Evolutionary conservation across 345 rosid species (phyloP).

Genomic region (Camelina laxa): DNA sequence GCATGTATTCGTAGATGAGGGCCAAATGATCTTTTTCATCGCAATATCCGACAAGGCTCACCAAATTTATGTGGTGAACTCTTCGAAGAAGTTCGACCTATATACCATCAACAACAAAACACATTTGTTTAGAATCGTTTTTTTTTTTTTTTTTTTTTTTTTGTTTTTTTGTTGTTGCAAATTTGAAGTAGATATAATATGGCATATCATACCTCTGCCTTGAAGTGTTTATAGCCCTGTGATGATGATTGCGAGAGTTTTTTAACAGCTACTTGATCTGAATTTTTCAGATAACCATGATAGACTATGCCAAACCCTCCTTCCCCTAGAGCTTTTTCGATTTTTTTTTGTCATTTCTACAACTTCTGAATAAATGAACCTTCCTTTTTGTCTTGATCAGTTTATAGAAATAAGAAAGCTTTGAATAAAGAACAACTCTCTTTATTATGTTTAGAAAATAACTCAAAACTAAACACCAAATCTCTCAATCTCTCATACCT

Average conservation of each 20-base stretch:
- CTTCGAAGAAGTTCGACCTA: slow-evolving; percentile 44
- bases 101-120: background rate
- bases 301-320: slow-evolving; percentile 65
- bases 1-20: slow-evolving; percentile 49
- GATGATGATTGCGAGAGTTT: slow-evolving; percentile 10
- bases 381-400: slow-evolving; percentile 16
- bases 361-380: slow-evolving; percentile 42
- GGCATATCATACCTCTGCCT: slow-evolving; percentile 16
- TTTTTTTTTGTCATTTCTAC: slow-evolving; percentile 48
- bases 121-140: background rate
- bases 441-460: too few relatives aligned
- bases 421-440: too few relatives aligned
- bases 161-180: too few relatives aligned
- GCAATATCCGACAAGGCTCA: slow-evolving; percentile 44
- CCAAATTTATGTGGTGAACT: slow-evolving; percentile 47
- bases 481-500: too few relatives aligned
- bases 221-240: slow-evolving; percentile 26
- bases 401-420: too few relatives aligned
- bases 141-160: too few relatives aligned
- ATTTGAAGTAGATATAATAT: too few relatives aligned
- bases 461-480: too few relatives aligned
- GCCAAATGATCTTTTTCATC: slow-evolving; percentile 38
- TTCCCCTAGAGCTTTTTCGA: slow-evolving; percentile 44
- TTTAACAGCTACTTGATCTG: slow-evolving; percentile 27
- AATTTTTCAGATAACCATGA: slow-evolving; percentile 36